Percentiles rank a stretch among this genome's conserved stretches.
These are phyloP conservation scores for Elongisporangium anandrum DNA, from an alignment of 352 stramenopile genomes.

Conservation along the genomic window DNA sequence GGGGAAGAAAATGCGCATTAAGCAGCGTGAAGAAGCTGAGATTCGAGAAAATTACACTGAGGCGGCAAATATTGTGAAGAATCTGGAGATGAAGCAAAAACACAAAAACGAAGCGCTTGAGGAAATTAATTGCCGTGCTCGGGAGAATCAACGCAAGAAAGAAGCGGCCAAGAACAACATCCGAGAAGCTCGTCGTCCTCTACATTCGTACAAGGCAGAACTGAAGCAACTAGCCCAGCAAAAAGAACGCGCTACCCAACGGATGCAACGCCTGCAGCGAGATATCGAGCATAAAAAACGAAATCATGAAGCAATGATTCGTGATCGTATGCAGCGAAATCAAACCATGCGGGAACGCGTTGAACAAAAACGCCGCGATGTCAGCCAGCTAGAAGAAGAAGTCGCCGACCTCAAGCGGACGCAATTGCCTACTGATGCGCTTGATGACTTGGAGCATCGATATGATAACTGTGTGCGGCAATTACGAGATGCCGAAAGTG, in stretches of 20 bases:
- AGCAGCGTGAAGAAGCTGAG: slow-evolving; percentile 36
- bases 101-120: slow-evolving; percentile 64
- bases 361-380: slow-evolving; percentile 39
- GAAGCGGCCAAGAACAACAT: slow-evolving; percentile 57
- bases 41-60: slow-evolving; percentile 39
- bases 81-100: slow-evolving; percentile 56
- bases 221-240: slow-evolving; percentile 54
- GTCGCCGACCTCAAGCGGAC: slow-evolving; percentile 28
- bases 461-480: slow-evolving; percentile 52
- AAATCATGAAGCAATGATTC: slow-evolving; percentile 53
- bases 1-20: slow-evolving; percentile 51
- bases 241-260: slow-evolving; percentile 43
- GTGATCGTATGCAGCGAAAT: slow-evolving; percentile 51
- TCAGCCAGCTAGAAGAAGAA: slow-evolving; percentile 34
- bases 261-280: slow-evolving; percentile 38
- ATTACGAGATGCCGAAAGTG: slow-evolving; percentile 49
- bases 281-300: slow-evolving; percentile 52
- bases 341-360: slow-evolving; percentile 54
- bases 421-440: slow-evolving; percentile 17
- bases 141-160: slow-evolving; percentile 37
- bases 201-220: slow-evolving; percentile 65
- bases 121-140: slow-evolving; percentile 33
- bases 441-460: slow-evolving; percentile 58
- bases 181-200: slow-evolving; percentile 50
- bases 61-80: slow-evolving; percentile 35